phyloP scores from a whole-genome alignment of 441 rosid species.

The Adansonia rubrostipa region DNA sequence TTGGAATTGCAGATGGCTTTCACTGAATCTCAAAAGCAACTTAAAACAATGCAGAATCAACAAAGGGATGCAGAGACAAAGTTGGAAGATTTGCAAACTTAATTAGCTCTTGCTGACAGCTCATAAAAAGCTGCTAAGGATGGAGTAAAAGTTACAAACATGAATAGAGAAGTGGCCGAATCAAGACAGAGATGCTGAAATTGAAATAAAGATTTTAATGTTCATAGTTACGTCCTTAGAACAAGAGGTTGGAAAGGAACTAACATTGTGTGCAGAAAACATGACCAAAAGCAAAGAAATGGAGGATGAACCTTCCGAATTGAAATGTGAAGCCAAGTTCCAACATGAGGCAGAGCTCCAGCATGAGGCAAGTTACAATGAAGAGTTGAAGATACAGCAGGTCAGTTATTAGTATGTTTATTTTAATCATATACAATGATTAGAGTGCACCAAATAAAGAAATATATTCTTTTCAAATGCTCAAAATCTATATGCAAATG shows the following conservation, averaged over 20 bases:
- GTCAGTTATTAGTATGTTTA: conserved; percentile 38
- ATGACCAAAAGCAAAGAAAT: too few relatives aligned
- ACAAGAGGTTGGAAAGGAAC: conserved; percentile 51
- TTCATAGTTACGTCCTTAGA: conserved; percentile 53
- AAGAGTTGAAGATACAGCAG: conserved; percentile 63
- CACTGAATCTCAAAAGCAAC: conserved; percentile 47
- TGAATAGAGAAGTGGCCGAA: conserved; percentile 53
- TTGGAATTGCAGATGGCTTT: conserved; percentile 52
- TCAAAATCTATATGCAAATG: not conserved
- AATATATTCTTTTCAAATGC: not conserved
- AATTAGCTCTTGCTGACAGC: conserved; percentile 53
- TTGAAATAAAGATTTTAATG: conserved; percentile 53
- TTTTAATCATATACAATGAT: not conserved
- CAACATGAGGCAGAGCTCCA: conserved; percentile 42
- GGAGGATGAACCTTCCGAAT: conserved; percentile 48
- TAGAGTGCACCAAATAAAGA: not conserved
- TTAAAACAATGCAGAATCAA: conserved; percentile 42
- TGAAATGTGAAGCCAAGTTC: conserved; percentile 50
- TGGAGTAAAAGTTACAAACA: conserved; percentile 48
- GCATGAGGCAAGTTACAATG: conserved; percentile 40
- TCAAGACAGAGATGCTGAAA: conserved; percentile 55
- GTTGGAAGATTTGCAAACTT: conserved; percentile 49
- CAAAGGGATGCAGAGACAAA: conserved; percentile 47
- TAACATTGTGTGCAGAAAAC: conserved; percentile 48
- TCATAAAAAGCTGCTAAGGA: conserved; percentile 58